Conservation (phyloP, 2,329 filamentous ascomycete genomes). For the Lithohypha guttulata region DNA sequence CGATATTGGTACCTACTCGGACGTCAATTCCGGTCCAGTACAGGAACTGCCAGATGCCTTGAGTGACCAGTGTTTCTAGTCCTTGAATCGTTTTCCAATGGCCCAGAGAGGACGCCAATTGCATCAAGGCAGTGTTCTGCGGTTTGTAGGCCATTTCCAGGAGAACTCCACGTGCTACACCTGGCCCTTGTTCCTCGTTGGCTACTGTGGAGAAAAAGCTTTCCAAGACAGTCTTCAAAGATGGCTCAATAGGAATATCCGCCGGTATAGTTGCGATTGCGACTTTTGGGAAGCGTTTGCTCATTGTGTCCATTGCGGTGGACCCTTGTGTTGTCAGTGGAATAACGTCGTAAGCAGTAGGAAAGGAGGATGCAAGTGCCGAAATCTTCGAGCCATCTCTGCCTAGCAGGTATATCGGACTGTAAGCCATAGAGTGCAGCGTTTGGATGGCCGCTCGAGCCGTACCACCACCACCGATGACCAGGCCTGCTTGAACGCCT, state of each 20-base stretch:
- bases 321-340: slow-evolving; percentile 45
- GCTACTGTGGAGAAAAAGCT: slow-evolving; percentile 35
- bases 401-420: slow-evolving; percentile 77
- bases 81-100: slow-evolving; percentile 80
- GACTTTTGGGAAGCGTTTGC: slow-evolving; percentile 49
- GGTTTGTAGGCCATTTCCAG: slow-evolving; percentile 98
- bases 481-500: slow-evolving; percentile 51
- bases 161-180: slow-evolving; percentile 45
- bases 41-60: slow-evolving; percentile 75
- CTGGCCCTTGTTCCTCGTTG: slow-evolving; percentile 36
- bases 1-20: slow-evolving; percentile 12
- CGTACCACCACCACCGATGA: slow-evolving; percentile 86
- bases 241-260: slow-evolving; percentile 66
- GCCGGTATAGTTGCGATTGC: slow-evolving; percentile 87
- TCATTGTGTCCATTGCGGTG: slow-evolving; percentile 22
- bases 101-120: slow-evolving; percentile 54
- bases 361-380: slow-evolving; percentile 61
- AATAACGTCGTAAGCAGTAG: slow-evolving; percentile 56
- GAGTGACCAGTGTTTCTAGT: slow-evolving; percentile 76
- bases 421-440: slow-evolving; percentile 70
- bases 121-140: slow-evolving; percentile 69
- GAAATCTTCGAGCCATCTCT: slow-evolving; percentile 60
- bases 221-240: slow-evolving; percentile 55
- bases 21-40: slow-evolving; percentile 65
- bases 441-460: slow-evolving; percentile 85